phyloP scores from a whole-genome alignment of 208 protist genomes.

The Trypanosoma brucei region DNA sequence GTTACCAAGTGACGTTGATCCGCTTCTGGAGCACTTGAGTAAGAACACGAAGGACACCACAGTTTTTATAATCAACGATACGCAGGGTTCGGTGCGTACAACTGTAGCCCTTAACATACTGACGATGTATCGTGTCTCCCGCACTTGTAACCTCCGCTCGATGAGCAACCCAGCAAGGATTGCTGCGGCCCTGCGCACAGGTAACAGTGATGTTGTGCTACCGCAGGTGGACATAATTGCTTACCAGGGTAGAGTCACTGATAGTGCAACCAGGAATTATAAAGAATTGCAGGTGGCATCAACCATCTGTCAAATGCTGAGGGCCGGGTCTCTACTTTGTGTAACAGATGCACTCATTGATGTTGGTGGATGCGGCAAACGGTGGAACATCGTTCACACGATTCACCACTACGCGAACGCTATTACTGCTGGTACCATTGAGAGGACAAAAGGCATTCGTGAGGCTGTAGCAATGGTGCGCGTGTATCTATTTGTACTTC shows the following conservation, averaged over 20 bases:
- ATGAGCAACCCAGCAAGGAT: slow-evolving; percentile 39
- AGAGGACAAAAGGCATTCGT: slow-evolving; percentile 53
- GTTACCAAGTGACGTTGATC: slow-evolving; percentile 74
- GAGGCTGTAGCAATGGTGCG: slow-evolving; percentile 64
- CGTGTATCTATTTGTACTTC: slow-evolving; percentile 78
- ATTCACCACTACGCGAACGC: slow-evolving; percentile 63
- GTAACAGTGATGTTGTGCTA: slow-evolving; percentile 28
- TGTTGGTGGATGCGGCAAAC: slow-evolving; percentile 54
- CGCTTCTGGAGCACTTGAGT: slow-evolving; percentile 64
- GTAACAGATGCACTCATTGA: slow-evolving; percentile 64
- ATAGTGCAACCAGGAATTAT: slow-evolving; percentile 48
- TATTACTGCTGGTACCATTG: slow-evolving; percentile 31
- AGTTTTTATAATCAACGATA: slow-evolving; percentile 79
- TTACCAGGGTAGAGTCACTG: slow-evolving; percentile 19
- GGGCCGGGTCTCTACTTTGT: slow-evolving; percentile 62
- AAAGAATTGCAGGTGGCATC: slow-evolving; percentile 74
- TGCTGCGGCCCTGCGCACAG: slow-evolving; percentile 38
- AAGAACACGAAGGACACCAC: slow-evolving; percentile 33
- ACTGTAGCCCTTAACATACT: slow-evolving; percentile 79
- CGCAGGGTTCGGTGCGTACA: slow-evolving; percentile 60
- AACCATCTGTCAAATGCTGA: slow-evolving; percentile 87
- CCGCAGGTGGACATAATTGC: slow-evolving; percentile 38
- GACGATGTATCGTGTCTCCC: slow-evolving; percentile 61
- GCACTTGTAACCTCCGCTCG: slow-evolving; percentile 37
- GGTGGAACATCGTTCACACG: slow-evolving; percentile 78